These are phyloP conservation scores for Lactarius hengduanensis DNA, from an alignment of 768 basidiomycete species.

Conservation along the genomic window DNA sequence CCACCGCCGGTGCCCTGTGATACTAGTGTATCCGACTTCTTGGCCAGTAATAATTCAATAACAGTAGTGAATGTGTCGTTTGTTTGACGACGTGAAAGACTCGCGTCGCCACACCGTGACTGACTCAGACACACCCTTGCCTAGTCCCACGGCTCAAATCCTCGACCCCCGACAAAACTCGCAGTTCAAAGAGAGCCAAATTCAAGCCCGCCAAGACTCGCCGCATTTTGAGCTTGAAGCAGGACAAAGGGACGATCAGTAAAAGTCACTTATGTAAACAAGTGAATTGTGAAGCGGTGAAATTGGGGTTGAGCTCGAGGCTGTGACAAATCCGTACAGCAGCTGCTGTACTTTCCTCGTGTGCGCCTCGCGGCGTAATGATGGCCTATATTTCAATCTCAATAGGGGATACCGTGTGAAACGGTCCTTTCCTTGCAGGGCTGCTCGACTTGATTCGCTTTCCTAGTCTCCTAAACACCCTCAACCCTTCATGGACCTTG, in stretches of 20 bases:
- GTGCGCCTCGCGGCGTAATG: neutral
- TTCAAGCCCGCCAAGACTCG: neutral
- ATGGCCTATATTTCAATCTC: neutral
- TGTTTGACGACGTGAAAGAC: no score
- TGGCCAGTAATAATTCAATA: no score
- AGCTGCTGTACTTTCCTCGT: neutral
- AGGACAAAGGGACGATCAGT: neutral
- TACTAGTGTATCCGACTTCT: no score
- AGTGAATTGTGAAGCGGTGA: neutral
- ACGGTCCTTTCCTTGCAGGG: neutral
- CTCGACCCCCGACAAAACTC: neutral
- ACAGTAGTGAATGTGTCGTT: no score
- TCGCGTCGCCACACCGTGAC: no score
- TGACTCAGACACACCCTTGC: neutral
- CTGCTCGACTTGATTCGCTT: neutral
- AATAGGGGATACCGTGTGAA: neutral
- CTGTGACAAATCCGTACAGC: neutral
- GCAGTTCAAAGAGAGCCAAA: neutral
- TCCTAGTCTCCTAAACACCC: neutral
- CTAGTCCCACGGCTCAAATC: no score
- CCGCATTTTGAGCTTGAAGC: neutral
- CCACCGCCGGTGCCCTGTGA: no score
- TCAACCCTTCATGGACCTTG: constrained; percentile 4
- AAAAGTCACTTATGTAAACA: neutral
- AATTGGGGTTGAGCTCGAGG: neutral